phyloP scores from a whole-genome alignment of 2,329 filamentous ascomycete genomes.

The Gnomoniopsis sp. region DNA sequence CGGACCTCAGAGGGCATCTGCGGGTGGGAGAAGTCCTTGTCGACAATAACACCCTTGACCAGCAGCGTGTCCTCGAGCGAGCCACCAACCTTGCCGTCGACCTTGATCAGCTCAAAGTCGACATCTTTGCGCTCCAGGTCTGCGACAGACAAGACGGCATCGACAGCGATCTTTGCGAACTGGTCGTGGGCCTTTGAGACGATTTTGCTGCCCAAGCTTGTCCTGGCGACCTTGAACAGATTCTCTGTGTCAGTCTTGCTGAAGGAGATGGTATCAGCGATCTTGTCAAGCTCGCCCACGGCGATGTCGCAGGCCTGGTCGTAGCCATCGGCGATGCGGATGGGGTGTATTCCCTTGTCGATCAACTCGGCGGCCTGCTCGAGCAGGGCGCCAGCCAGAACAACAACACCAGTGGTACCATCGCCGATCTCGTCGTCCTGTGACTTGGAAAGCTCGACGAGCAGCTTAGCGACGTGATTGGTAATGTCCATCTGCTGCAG shows the following conservation, averaged over 20 bases:
- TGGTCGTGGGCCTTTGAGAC: slow-evolving; percentile 98
- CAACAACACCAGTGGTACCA: slow-evolving; percentile 95
- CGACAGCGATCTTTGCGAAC: slow-evolving; percentile 94
- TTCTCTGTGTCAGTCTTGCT: slow-evolving; percentile 76
- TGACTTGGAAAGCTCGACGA: slow-evolving; percentile 96
- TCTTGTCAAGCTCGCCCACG: slow-evolving; percentile 84
- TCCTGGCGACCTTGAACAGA: slow-evolving; percentile 90
- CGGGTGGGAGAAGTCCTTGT: slow-evolving; percentile 99
- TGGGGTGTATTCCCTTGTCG: slow-evolving; percentile 99
- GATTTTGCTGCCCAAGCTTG: slow-evolving; percentile 96
- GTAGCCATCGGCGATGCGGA: slow-evolving; percentile 96
- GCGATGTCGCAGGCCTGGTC: slow-evolving; percentile 97
- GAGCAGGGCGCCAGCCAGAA: slow-evolving; percentile 87
- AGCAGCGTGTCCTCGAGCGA: slow-evolving; percentile 88
- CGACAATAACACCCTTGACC: slow-evolving; percentile 96
- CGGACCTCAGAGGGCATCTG: slow-evolving; percentile 96
- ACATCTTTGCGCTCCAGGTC: slow-evolving; percentile 96
- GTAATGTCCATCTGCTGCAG: slow-evolving; percentile 98
- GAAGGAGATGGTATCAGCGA: slow-evolving; percentile 89
- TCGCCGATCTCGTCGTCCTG: slow-evolving; percentile 99
- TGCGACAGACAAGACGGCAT: slow-evolving; percentile 93
- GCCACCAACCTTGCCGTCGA: slow-evolving; percentile 96
- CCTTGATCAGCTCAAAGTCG: slow-evolving; percentile 98
- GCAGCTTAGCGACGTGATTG: slow-evolving; percentile 95
- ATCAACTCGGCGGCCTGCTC: slow-evolving; percentile 97